Base-by-base conservation (phyloP, 2,329 filamentous ascomycete genomes). In the Aspergillus tamarii region DNA sequence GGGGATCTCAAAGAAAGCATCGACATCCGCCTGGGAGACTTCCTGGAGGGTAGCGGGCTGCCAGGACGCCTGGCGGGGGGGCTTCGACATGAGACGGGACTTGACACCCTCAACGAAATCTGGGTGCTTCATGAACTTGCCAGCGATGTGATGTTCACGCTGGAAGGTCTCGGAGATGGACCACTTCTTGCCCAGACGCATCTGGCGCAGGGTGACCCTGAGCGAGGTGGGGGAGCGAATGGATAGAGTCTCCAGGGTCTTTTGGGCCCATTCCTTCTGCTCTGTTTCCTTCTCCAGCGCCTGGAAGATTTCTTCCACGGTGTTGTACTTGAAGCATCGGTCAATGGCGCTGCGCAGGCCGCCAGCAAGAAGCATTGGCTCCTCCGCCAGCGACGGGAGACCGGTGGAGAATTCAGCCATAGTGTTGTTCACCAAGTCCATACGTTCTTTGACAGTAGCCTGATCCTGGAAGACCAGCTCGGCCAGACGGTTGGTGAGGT, bases 51-150 rank as follows among this genome's bases (percentile, higher is more conserved):
- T 87, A 50, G 86, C 84, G 4, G 93, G 94, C 67, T 90, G 78
- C 95, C 95, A 99, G 65, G 84, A 82, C 1, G 94, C 91, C 26
- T 83, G 83, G 67, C 82, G 82, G 58, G 86, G 81, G 52, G 85
- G 84, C 80, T 93, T 93, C 73, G 88, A 85, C 71, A 95, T 86
- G 46, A 99, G 85, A 56, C 90, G 86, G 28, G 93, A 90, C 58
- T 88, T 88, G n/a, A 99, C 94, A 60, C 95, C 95, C 80, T 96
- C 92, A 50, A 89, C 89, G 74, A 99, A 99, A 79, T 99, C 95
- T 5, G 88, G 91, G 76, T 95, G 90, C 62, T 85, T 84, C 94
- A 99, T 98, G 83, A 99, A 98, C 67, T 88, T 87, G 63, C 85
- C 83, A 2, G 94, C 93, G 64, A 99, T 93, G 74, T 90, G 85